Conservation (phyloP, 2,329 filamentous ascomycete genomes). For the Pseudogymnoascus sp. region DNA sequence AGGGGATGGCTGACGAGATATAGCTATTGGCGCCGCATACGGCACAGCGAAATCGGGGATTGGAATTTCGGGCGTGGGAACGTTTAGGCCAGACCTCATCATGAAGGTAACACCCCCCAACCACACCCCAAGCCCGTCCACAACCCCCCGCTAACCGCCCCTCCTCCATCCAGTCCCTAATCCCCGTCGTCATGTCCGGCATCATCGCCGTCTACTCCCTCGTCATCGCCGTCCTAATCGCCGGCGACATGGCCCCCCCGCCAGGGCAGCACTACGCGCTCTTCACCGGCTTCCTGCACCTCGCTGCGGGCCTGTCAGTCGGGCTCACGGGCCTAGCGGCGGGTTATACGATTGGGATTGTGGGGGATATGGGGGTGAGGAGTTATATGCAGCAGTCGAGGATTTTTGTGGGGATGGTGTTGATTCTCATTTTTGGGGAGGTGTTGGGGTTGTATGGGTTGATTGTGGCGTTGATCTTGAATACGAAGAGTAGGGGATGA, state of each 20-base stretch:
- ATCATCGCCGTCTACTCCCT: slow-evolving; percentile 98
- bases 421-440: slow-evolving; percentile 98
- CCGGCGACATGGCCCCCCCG: slow-evolving; percentile 73
- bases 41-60: slow-evolving; percentile 84
- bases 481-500: slow-evolving; percentile 54
- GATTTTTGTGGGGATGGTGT: slow-evolving; percentile 96
- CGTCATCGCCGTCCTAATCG: slow-evolving; percentile 92
- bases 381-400: slow-evolving; percentile 94
- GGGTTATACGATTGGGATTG: slow-evolving; percentile 91
- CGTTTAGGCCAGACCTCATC: slow-evolving; percentile 76
- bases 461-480: slow-evolving; percentile 87
- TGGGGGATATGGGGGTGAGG: slow-evolving; percentile 88
- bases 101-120: slow-evolving; percentile 71
- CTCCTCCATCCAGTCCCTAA: slow-evolving; percentile 52
- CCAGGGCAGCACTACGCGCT: slow-evolving; percentile 63
- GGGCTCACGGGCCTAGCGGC: slow-evolving; percentile 88
- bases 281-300: slow-evolving; percentile 89
- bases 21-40: slow-evolving; percentile 63
- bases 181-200: slow-evolving; percentile 95
- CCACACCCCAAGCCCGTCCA: slow-evolving; percentile 55
- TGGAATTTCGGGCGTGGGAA: slow-evolving; percentile 77
- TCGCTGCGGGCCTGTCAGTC: slow-evolving; percentile 82
- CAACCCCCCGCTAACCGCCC: slow-evolving; percentile 96
- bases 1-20: slow-evolving; percentile 19
- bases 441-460: slow-evolving; percentile 97